Conservation (phyloP, 192 early-diverging fungal species). For the Anaeromyces robustus region DNA sequence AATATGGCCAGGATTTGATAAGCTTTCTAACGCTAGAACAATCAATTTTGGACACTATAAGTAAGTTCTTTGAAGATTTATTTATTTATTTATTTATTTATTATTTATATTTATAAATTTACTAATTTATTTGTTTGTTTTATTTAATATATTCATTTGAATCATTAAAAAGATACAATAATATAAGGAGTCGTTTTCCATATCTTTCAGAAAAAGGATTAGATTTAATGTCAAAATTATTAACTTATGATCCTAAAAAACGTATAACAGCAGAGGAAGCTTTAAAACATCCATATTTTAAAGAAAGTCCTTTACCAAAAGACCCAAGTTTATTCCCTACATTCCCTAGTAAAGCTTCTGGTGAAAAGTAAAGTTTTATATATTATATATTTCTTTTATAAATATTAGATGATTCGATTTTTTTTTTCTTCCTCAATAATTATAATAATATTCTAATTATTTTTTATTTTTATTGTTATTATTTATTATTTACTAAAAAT, state of each 20-base stretch:
- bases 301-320: slow-evolving; percentile 76
- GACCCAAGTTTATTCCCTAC: slow-evolving; percentile 88
- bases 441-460: too few relatives aligned
- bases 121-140: too few relatives aligned
- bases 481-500: background rate
- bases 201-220: slow-evolving; percentile 58
- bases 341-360: background rate
- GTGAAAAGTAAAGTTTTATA: background rate
- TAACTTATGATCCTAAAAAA: slow-evolving; percentile 69
- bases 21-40: slow-evolving; percentile 50
- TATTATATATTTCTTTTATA: too few relatives aligned
- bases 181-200: slow-evolving; percentile 24
- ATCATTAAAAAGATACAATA: slow-evolving; percentile 18
- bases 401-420: too few relatives aligned
- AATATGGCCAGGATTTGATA: slow-evolving; percentile 53
- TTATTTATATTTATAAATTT: too few relatives aligned
- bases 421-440: too few relatives aligned
- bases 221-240: slow-evolving; percentile 57
- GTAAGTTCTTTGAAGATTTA: too few relatives aligned
- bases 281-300: slow-evolving; percentile 78
- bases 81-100: too few relatives aligned
- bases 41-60: slow-evolving; percentile 56
- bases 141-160: too few relatives aligned
- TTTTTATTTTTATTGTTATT: too few relatives aligned
- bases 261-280: slow-evolving; percentile 86